Evolutionary conservation across 2,329 filamentous ascomycete genomes (phyloP).

Genomic region (Ophiognomonia clavigignenti-juglandacearum): DNA sequence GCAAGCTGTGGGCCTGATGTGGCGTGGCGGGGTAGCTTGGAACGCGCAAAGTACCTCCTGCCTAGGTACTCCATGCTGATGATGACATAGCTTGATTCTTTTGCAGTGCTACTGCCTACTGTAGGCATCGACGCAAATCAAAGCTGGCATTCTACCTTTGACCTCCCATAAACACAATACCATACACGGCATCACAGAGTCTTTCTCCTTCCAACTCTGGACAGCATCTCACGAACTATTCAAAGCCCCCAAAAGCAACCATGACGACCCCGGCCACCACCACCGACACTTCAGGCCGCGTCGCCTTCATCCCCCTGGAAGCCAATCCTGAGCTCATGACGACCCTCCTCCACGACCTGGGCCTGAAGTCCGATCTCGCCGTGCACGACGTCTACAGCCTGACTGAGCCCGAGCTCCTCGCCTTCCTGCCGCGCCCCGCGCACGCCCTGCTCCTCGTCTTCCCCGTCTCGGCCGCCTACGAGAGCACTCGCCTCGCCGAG

Average conservation of each 20-base stretch:
- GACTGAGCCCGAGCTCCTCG: constrained; percentile 76
- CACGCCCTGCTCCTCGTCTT: constrained; percentile 89
- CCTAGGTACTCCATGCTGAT: too few relatives aligned
- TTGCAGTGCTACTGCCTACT: too few relatives aligned
- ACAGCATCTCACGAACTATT: background rate
- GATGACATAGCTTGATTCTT: too few relatives aligned
- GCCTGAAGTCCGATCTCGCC: constrained; percentile 69
- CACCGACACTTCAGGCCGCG: constrained; percentile 15
- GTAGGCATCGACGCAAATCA: too few relatives aligned
- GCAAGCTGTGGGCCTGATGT: too few relatives aligned
- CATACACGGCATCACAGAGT: too few relatives aligned
- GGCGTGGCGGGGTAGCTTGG: too few relatives aligned
- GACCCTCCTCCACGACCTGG: constrained; percentile 73
- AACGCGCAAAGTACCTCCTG: too few relatives aligned
- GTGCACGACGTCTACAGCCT: constrained; percentile 93
- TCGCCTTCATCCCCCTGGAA: constrained; percentile 55
- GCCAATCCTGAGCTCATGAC: constrained; percentile 89
- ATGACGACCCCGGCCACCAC: constrained; percentile 30
- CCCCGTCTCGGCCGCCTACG: constrained; percentile 75
- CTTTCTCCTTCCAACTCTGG: background rate
- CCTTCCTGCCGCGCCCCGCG: constrained; percentile 82
- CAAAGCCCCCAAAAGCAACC: background rate
- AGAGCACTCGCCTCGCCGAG: constrained; percentile 69
- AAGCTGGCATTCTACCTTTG: too few relatives aligned
- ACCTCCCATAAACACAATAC: too few relatives aligned